Evolutionary conservation across 1,284 basidiomycete genomes (phyloP).

Genomic region (Ganoderma leucocontextum): DNA sequence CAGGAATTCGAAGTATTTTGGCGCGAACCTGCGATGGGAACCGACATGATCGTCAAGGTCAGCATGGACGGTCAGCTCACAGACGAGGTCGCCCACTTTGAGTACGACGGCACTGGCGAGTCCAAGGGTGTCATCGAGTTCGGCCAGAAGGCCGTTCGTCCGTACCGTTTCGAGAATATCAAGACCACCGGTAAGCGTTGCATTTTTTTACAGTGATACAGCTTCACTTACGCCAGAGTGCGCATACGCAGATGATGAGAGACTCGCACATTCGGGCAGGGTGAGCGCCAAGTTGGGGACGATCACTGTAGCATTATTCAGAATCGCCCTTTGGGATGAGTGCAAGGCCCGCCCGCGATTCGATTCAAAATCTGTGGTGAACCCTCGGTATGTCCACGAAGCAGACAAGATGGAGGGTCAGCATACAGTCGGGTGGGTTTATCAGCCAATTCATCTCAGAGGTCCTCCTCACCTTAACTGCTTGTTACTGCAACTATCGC

Average conservation of each 20-base stretch:
- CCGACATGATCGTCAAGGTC: slow-evolving; percentile 8
- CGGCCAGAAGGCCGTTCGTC: not conserved
- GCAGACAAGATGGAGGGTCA: not conserved
- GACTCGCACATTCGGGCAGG: not conserved
- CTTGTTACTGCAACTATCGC: too few species aligned
- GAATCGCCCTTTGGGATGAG: not conserved
- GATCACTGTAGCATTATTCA: not conserved
- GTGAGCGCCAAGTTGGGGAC: slow-evolving; percentile 4
- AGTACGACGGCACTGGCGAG: slow-evolving; percentile 1
- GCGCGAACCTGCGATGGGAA: not conserved
- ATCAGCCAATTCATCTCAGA: too few species aligned
- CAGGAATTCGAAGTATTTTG: not conserved
- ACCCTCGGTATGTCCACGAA: not conserved
- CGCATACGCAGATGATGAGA: not conserved
- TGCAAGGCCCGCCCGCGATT: slow-evolving; percentile 2
- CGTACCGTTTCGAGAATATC: slow-evolving; percentile 7
- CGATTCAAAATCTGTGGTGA: not conserved
- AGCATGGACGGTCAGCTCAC: slow-evolving; percentile 9
- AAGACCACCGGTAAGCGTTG: slow-evolving; percentile 3
- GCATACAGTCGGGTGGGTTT: not conserved
- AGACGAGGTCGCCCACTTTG: slow-evolving; percentile 6
- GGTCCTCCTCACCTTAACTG: not conserved
- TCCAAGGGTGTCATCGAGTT: slow-evolving; percentile 2
- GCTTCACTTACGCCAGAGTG: not conserved
- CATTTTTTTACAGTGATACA: not conserved